Conservation (phyloP, 2,329 filamentous ascomycete species). For the Sclerotinia minor region DNA sequence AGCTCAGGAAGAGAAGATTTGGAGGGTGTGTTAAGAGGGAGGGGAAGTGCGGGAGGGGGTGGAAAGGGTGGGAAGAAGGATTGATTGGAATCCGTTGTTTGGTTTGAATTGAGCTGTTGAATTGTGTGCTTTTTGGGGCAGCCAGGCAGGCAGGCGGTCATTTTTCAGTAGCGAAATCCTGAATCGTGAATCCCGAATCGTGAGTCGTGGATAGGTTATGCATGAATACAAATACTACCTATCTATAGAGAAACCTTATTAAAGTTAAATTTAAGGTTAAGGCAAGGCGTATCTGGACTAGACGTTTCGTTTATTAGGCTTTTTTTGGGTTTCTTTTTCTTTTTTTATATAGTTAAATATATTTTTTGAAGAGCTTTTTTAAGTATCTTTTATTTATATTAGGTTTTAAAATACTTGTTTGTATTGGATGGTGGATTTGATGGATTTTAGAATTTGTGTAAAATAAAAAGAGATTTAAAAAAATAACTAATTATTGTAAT, state of each 20-base stretch:
- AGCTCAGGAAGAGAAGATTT: constrained; percentile 33
- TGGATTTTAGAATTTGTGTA: too few species aligned
- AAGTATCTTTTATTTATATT: too few species aligned
- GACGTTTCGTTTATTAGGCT: neutral
- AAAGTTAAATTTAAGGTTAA: too few species aligned
- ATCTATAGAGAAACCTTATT: constrained; percentile 9
- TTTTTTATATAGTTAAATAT: neutral
- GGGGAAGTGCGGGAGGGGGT: neutral
- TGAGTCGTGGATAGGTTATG: too few species aligned
- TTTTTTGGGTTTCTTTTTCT: neutral
- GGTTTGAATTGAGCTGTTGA: neutral
- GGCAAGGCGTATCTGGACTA: constrained; percentile 4
- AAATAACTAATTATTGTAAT: too few species aligned
- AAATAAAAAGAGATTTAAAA: too few species aligned
- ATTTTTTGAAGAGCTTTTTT: too few species aligned
- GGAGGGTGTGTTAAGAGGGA: constrained; percentile 29
- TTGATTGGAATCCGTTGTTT: neutral
- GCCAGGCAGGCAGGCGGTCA: neutral
- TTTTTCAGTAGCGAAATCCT: neutral
- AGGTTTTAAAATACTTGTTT: too few species aligned
- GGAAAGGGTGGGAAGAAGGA: constrained; percentile 14
- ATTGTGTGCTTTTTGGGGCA: neutral
- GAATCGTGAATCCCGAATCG: too few species aligned
- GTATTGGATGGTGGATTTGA: too few species aligned
- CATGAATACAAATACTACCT: constrained; percentile 4